These are phyloP conservation scores for Setaria italica DNA, from an alignment of 202 grass and related monocot species.

Conservation along the genomic window DNA sequence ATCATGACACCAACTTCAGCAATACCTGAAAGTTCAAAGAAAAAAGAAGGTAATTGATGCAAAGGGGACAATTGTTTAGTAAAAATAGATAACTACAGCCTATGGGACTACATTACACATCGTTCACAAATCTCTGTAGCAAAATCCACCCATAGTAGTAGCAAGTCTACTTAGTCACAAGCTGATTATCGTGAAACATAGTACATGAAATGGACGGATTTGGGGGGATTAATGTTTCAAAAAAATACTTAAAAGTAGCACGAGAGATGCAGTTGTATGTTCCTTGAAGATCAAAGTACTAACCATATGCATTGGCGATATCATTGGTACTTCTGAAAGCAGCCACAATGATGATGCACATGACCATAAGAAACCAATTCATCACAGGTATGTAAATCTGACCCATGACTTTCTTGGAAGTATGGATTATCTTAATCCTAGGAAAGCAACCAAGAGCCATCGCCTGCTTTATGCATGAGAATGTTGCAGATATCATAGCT, in stretches of 20 bases:
- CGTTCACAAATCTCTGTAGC: conserved; percentile 18
- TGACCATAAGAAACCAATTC: conserved; percentile 98
- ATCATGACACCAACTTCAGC: conserved; percentile 99
- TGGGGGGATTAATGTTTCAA: neutral
- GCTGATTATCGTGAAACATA: conserved; percentile 9
- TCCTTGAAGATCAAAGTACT: conserved; percentile 38
- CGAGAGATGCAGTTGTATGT: neutral
- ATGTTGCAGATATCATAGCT: conserved; percentile 99
- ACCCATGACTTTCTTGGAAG: conserved; percentile 90
- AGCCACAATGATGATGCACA: conserved; percentile 93
- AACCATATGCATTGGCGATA: conserved; percentile 97
- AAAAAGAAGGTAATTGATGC: conserved; percentile 22
- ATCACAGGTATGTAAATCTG: conserved; percentile 98
- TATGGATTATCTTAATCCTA: conserved; percentile 93
- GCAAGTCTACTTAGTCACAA: neutral
- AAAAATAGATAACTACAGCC: conserved; percentile 25
- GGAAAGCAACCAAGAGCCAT: conserved; percentile 99
- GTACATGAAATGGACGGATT: neutral
- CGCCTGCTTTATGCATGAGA: conserved; percentile 99
- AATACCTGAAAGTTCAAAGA: conserved; percentile 61
- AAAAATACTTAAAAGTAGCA: neutral
- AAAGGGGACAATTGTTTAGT: conserved; percentile 24
- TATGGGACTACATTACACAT: neutral
- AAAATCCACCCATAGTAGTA: conserved; percentile 1
- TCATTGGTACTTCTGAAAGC: conserved; percentile 93